A percentile compares a stretch with the other conserved stretches of the same genome.
Conservation (phyloP, 2,329 filamentous ascomycete species). For the Trichoderma oligosporum region DNA sequence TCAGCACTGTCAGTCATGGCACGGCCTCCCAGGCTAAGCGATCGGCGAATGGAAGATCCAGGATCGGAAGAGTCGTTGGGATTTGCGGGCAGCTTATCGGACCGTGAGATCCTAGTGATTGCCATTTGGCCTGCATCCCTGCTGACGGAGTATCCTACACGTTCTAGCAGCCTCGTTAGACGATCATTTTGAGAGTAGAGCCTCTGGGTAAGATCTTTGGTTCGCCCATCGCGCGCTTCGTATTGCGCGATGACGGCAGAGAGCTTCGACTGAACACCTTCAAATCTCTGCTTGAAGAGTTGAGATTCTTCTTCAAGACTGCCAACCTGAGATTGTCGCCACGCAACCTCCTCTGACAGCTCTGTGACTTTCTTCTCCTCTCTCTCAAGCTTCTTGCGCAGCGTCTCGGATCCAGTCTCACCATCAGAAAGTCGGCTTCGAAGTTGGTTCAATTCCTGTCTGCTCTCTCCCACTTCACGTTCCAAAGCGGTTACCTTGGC, state of each 20-base stretch:
- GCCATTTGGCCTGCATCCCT: conserved; percentile 69
- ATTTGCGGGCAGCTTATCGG: conserved; percentile 54
- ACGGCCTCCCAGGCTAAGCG: conserved; percentile 50
- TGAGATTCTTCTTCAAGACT: conserved; percentile 72
- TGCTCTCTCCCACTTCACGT: conserved; percentile 58
- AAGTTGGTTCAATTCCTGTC: conserved; percentile 64
- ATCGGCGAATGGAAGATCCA: conserved; percentile 50
- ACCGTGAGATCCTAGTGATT: conserved; percentile 66
- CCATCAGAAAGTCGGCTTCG: conserved; percentile 73
- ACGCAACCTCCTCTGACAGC: conserved; percentile 67
- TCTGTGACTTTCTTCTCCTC: conserved; percentile 68
- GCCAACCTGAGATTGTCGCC: conserved; percentile 71
- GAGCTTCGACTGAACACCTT: conserved; percentile 51
- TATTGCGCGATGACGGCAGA: conserved; percentile 54
- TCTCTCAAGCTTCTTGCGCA: conserved; percentile 70
- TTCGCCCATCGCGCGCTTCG: conserved; percentile 65
- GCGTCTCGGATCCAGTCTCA: conserved; percentile 74
- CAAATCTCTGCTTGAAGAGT: conserved; percentile 62
- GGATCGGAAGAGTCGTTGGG: conserved; percentile 57
- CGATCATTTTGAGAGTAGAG: conserved; percentile 82
- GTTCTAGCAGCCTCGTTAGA: conserved; percentile 76
- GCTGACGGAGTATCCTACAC: conserved; percentile 77
- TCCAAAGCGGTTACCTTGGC: conserved; percentile 54
- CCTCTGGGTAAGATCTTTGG: conserved; percentile 79
- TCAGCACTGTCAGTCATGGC: conserved; percentile 60